Evolutionary conservation across 306 rosid genomes (phyloP).

Genomic region (Hippophae rhamnoides): DNA sequence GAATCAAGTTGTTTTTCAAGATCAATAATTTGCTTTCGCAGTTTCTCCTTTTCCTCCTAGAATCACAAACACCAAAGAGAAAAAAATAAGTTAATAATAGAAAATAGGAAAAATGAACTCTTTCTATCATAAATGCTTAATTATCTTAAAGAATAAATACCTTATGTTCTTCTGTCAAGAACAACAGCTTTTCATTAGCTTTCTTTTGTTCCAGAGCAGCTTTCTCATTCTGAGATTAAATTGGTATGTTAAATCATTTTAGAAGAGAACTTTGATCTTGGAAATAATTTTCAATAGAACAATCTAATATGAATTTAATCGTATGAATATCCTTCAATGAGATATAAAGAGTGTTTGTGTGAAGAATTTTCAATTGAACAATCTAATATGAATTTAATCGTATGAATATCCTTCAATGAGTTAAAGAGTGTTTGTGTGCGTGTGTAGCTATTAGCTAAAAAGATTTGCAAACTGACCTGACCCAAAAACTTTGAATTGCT

Average conservation of each 20-base stretch:
- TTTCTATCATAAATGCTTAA: neutral
- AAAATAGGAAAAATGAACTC: neutral
- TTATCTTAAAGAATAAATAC: constrained; percentile 17
- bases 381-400: too few relatives aligned
- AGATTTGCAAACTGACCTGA: too few relatives aligned
- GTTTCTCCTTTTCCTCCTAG: constrained; percentile 60
- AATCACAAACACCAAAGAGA: constrained; percentile 12
- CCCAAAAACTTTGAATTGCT: too few relatives aligned
- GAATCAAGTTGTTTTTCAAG: constrained; percentile 62
- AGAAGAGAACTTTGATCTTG: neutral
- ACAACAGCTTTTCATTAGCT: constrained; percentile 51
- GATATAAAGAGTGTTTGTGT: neutral
- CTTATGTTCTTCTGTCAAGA: constrained; percentile 55
- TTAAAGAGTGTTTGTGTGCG: neutral
- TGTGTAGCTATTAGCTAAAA: too few relatives aligned
- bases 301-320: too few relatives aligned
- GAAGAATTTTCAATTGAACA: neutral
- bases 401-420: neutral
- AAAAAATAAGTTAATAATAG: neutral
- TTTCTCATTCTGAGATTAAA: constrained; percentile 40
- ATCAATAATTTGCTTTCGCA: constrained; percentile 37
- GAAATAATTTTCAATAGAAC: neutral
- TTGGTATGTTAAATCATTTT: neutral
- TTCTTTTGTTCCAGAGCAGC: constrained; percentile 59
- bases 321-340: neutral